These are phyloP conservation scores for Arachnomyces sp. DNA, from an alignment of 2,329 filamentous ascomycete genomes.

Conservation along the genomic window DNA sequence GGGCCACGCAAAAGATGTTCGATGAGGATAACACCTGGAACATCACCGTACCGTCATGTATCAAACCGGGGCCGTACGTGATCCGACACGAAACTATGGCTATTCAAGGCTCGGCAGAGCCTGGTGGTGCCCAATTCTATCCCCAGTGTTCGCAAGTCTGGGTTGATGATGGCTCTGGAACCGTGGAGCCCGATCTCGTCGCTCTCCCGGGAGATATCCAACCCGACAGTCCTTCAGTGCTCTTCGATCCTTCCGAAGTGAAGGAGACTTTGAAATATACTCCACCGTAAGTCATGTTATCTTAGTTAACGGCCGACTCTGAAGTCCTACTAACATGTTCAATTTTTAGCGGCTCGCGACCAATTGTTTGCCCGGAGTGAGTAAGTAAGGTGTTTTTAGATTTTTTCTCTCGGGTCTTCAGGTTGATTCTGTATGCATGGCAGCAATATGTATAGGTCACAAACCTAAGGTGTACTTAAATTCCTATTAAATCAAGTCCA, in stretches of 20 bases:
- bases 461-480: too few relatives aligned
- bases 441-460: too few relatives aligned
- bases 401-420: too few relatives aligned
- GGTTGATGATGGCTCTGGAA: neutral
- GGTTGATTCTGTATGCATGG: too few relatives aligned
- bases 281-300: neutral
- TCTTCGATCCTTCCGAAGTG: neutral
- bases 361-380: neutral
- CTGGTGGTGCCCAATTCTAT: neutral
- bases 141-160: slow-evolving; percentile 1
- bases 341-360: slow-evolving; percentile 1
- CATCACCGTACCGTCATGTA: neutral
- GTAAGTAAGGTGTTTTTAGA: too few relatives aligned
- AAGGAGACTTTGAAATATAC: neutral
- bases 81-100: slow-evolving; percentile 2
- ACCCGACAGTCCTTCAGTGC: neutral
- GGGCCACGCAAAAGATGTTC: slow-evolving; percentile 2
- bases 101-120: neutral
- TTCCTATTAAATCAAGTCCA: too few relatives aligned
- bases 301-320: too few relatives aligned
- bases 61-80: neutral
- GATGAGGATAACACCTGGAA: slow-evolving; percentile 2
- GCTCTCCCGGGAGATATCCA: slow-evolving; percentile 2
- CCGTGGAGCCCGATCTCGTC: neutral
- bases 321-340: neutral